phyloP scores from a whole-genome alignment of 805 yeast species.

The Lachancea kluyveri region DNA sequence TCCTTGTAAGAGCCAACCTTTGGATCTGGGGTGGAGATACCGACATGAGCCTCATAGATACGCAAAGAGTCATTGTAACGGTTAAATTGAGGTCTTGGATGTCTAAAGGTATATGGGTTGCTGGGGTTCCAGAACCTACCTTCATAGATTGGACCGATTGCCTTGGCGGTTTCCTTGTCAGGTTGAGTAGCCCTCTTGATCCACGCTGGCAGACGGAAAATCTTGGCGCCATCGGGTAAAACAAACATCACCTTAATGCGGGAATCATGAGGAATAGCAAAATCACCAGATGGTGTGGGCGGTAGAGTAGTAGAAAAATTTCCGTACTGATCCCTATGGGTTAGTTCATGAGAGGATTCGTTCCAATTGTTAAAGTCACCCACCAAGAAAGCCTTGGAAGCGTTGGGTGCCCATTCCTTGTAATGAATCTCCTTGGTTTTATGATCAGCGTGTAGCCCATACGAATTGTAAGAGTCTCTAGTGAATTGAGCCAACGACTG shows the following conservation, averaged over 20 bases:
- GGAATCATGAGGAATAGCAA: slow-evolving; percentile 76
- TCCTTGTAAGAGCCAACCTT: slow-evolving; percentile 79
- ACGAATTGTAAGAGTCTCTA: slow-evolving; percentile 57
- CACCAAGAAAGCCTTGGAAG: slow-evolving; percentile 62
- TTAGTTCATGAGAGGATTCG: slow-evolving; percentile 46
- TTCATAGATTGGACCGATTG: slow-evolving; percentile 51
- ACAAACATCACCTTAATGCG: slow-evolving; percentile 65
- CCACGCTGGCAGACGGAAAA: slow-evolving; percentile 90
- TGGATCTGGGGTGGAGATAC: slow-evolving; percentile 89
- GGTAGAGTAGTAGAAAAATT: slow-evolving; percentile 60
- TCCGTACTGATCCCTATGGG: slow-evolving; percentile 56
- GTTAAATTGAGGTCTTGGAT: slow-evolving; percentile 52
- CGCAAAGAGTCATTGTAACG: slow-evolving; percentile 45
- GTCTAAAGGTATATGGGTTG: slow-evolving; percentile 49
- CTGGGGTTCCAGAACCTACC: slow-evolving; percentile 92
- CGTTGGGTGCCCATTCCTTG: slow-evolving; percentile 90
- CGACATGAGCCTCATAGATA: slow-evolving; percentile 93
- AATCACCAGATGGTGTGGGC: slow-evolving; percentile 35
- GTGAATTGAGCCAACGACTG: slow-evolving; percentile 68
- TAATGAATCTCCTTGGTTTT: slow-evolving; percentile 50
- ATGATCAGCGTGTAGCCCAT: slow-evolving; percentile 67
- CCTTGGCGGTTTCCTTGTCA: slow-evolving; percentile 41
- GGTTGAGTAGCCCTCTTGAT: slow-evolving; percentile 76
- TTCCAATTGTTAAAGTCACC: slow-evolving; percentile 94
- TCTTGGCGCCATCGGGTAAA: slow-evolving; percentile 57